Evolutionary conservation across 305 asterid species (phyloP), one percentile per base, ranked within the genome.

Genomic region (Fraxinus angustifolia): DNA sequence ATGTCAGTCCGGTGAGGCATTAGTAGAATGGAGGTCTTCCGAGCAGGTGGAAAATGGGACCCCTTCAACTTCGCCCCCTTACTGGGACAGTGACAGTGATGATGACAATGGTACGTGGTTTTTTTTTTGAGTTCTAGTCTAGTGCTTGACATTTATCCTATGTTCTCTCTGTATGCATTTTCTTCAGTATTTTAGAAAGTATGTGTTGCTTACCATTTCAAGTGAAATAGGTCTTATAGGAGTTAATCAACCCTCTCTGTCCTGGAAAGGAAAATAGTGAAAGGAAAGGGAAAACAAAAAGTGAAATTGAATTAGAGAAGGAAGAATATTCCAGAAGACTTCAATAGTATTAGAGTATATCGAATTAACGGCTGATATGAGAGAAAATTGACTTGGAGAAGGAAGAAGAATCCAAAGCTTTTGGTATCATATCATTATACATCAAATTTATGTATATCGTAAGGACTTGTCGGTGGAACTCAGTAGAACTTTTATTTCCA

Each of bases 11-110:
- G 85, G 90, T 34, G 96, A 91, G 85, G 90, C 90, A n/a, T 77
- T 89, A 84, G 90, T 88, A 0, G 94, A 91, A 77, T 90, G 93
- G 92, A 87, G 94, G 90, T 90, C 92, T 56, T 90, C 82, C 8
- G 96, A 89, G 83, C 94, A 90, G 83, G 87, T 89, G 86, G 94
- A 91, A 78, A 89, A 88, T 84, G 96, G 90, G 33, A 81, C 36
- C 11, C 87, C 94, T 0, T 90, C 94, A n/a, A 91, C 94, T 19
- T 89, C 93, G 4, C 92, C 94, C 48, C 93, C 96, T 81, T 91
- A 90, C 78, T 91, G 96, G 96, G 96, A 91, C 83, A 89, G 86
- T 73, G 94, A 91, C 50, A 91, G 90, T 28, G 87, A 87, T 19
- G 91, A 80, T 33, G 94, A 87, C 65, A 81, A 83, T 74, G 93